A percentile compares a stretch with the other conserved stretches of the same genome.
Evolutionary conservation across 1,139 yeast species (phyloP).

Genomic region (Pichia sp.): DNA sequence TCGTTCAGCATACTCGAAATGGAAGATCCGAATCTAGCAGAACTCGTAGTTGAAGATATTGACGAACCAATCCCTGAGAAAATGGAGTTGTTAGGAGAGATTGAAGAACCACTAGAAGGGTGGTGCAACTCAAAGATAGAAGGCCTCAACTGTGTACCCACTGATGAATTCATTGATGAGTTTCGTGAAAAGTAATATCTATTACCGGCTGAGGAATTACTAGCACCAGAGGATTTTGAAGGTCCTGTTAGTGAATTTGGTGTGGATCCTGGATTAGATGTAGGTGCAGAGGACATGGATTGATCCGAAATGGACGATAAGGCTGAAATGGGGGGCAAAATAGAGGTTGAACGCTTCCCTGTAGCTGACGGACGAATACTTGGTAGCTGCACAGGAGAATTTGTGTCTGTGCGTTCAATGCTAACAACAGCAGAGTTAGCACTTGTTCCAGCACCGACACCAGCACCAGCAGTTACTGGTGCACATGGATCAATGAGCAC

Average conservation of each 20-base stretch:
- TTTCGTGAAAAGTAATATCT: constrained; percentile 7
- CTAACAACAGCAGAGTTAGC: no score
- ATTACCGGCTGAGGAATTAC: constrained; percentile 6
- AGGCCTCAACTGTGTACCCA: constrained; percentile 16
- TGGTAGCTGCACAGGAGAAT: no score
- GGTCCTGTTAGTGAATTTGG: background rate
- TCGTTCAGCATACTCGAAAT: constrained; percentile 22
- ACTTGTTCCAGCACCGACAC: no score
- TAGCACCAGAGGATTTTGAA: constrained; percentile 2
- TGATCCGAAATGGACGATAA: constrained; percentile 9
- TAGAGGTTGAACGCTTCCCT: no score
- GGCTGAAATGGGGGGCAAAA: constrained; percentile 11
- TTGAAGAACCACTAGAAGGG: constrained; percentile 16
- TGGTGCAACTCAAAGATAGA: constrained; percentile 19
- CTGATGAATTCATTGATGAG: constrained; percentile 6
- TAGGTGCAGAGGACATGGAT: no score
- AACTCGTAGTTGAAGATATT: background rate
- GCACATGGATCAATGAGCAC: constrained; percentile 33
- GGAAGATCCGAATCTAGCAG: constrained; percentile 14
- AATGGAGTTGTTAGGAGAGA: constrained; percentile 21
- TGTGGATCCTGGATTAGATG: no score
- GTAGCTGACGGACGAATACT: no score
- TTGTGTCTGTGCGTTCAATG: no score
- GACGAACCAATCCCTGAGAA: constrained; percentile 14
- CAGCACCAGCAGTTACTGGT: no score